Conservation (phyloP, 2,329 filamentous ascomycete genomes). For the Sporothrix brunneoviolacea region DNA sequence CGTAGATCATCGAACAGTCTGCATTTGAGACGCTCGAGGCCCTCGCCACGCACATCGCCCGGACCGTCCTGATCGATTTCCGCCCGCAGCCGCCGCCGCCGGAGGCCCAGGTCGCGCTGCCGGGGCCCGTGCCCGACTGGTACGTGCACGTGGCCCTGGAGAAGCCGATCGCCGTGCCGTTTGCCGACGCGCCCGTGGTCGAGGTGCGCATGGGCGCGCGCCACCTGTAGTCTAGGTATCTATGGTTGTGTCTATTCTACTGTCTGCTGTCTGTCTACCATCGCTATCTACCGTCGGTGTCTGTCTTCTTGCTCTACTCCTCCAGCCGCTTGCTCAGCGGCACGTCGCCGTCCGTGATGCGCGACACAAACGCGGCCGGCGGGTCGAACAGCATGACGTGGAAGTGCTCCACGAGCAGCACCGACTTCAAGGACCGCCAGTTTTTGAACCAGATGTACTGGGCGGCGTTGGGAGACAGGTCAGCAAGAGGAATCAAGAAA, state of each 20-base stretch:
- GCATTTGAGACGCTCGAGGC: slow-evolving; percentile 59
- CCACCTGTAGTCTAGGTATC: not conserved
- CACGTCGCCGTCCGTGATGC: slow-evolving; percentile 68
- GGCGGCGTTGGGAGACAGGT: not conserved
- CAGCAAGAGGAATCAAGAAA: not conserved
- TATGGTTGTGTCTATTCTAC: not conserved
- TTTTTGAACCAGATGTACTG: slow-evolving; percentile 76
- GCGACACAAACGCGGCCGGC: slow-evolving; percentile 58
- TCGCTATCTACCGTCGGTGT: not conserved
- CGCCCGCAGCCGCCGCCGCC: slow-evolving; percentile 22
- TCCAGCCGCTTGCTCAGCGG: slow-evolving; percentile 47
- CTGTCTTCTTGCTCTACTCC: slow-evolving; percentile 11
- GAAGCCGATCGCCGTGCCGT: slow-evolving; percentile 67
- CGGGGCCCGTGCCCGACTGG: slow-evolving; percentile 32
- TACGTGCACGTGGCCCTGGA: slow-evolving; percentile 56
- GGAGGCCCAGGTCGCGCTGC: not conserved
- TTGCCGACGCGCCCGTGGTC: slow-evolving; percentile 64
- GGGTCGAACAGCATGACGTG: slow-evolving; percentile 86
- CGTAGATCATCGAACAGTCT: slow-evolving; percentile 47
- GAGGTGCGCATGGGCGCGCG: slow-evolving; percentile 39
- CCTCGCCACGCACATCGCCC: slow-evolving; percentile 43
- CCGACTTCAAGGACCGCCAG: slow-evolving; percentile 76
- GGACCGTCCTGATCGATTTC: slow-evolving; percentile 40
- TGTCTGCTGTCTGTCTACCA: not conserved
- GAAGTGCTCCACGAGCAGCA: slow-evolving; percentile 86